These are phyloP conservation scores for Aspergillus mulundensis DNA, from an alignment of 495 filamentous ascomycete species.

Conservation along the genomic window DNA sequence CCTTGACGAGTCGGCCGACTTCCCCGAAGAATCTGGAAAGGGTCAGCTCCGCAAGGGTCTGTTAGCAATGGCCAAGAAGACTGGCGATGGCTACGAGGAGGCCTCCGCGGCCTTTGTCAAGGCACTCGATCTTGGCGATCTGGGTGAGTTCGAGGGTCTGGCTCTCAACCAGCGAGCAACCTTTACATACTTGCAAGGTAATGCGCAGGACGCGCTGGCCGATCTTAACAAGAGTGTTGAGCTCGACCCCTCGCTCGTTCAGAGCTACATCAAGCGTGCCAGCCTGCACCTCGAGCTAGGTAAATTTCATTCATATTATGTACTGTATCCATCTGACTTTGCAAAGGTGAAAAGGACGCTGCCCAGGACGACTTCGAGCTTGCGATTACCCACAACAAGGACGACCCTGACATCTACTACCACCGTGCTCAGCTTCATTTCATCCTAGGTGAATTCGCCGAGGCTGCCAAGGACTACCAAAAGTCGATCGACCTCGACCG, in stretches of 20 bases:
- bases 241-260: constrained; percentile 77
- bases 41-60: constrained; percentile 81
- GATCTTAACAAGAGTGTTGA: constrained; percentile 92
- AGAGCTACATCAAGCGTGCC: constrained; percentile 97
- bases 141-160: constrained; percentile 77
- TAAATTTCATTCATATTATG: constrained; percentile 34
- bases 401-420: constrained; percentile 98
- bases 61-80: constrained; percentile 74
- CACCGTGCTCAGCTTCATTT: constrained; percentile 98
- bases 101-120: constrained; percentile 81
- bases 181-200: constrained; percentile 86
- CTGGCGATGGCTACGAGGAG: constrained; percentile 83
- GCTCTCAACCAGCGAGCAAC: constrained; percentile 96
- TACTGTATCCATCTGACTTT: constrained; percentile 8
- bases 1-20: constrained; percentile 70
- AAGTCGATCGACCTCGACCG: constrained; percentile 96
- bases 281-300: constrained; percentile 97
- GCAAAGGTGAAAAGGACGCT: constrained; percentile 72
- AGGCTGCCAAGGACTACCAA: constrained; percentile 97
- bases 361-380: constrained; percentile 84
- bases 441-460: constrained; percentile 87
- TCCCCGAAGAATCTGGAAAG: constrained; percentile 75
- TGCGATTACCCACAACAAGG: constrained; percentile 77
- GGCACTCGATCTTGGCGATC: constrained; percentile 73
- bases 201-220: constrained; percentile 72